Evolutionary conservation across 768 basidiomycete genomes (phyloP).

Genomic region (Stropharia rugosoannulata): DNA sequence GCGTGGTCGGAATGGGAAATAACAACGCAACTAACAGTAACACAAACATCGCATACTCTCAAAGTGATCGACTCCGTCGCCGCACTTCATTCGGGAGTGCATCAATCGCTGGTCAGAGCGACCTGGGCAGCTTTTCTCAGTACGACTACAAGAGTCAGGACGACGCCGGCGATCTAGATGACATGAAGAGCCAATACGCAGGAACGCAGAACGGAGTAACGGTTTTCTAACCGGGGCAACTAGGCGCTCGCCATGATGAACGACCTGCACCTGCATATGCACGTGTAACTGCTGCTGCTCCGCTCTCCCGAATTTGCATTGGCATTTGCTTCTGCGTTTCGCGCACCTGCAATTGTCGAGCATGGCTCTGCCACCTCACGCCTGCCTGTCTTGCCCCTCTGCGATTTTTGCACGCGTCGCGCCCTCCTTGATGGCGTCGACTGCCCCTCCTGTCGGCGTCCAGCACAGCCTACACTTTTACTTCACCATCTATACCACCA

Average conservation of each 20-base stretch:
- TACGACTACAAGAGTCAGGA: conserved; percentile 91
- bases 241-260: background rate
- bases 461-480: background rate
- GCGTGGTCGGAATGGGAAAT: conserved; percentile 47
- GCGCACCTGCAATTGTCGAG: background rate
- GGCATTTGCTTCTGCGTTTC: background rate
- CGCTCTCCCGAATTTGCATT: background rate
- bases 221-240: conserved; percentile 54
- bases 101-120: conserved; percentile 72
- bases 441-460: background rate
- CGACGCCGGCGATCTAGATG: conserved; percentile 74
- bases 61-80: conserved; percentile 84
- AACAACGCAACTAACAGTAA: conserved; percentile 33
- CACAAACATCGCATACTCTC: conserved; percentile 76
- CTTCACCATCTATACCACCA: background rate
- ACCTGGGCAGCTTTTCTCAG: conserved; percentile 75
- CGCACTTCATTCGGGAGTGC: conserved; percentile 70
- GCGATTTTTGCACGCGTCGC: background rate
- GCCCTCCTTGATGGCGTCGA: background rate
- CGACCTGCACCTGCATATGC: background rate
- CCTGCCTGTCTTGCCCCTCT: background rate
- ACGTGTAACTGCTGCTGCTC: background rate
- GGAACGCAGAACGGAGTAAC: conserved; percentile 86
- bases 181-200: conserved; percentile 87
- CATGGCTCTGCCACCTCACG: background rate